Percentiles rank a stretch among this genome's conserved stretches.
Evolutionary conservation across 2,329 filamentous ascomycete species (phyloP).

Genomic region (Hymenoscyphus scutula): DNA sequence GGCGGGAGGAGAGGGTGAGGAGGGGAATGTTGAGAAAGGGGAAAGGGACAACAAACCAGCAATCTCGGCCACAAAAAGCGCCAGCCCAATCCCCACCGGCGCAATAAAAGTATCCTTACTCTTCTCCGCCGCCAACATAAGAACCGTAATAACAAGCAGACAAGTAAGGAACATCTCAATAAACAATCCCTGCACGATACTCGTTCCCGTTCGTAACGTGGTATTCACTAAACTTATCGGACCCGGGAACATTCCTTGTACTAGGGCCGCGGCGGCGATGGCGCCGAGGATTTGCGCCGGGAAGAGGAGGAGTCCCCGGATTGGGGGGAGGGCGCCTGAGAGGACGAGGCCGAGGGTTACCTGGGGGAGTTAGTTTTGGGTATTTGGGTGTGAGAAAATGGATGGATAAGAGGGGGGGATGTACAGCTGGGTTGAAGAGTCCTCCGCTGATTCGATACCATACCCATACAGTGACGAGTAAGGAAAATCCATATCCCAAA

Average conservation of each 20-base stretch:
- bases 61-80: conserved; percentile 57
- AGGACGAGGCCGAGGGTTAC: conserved; percentile 39
- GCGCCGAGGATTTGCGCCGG: conserved; percentile 34
- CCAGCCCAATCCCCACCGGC: conserved; percentile 68
- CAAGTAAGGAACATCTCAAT: conserved; percentile 48
- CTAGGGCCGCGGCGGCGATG: conserved; percentile 40
- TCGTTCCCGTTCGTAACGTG: conserved; percentile 39
- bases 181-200: conserved; percentile 44
- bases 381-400: conserved; percentile 8
- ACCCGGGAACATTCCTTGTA: conserved; percentile 43
- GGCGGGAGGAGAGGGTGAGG: neutral
- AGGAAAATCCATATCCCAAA: conserved; percentile 37
- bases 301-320: conserved; percentile 33
- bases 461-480: conserved; percentile 55
- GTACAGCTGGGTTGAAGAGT: conserved; percentile 37
- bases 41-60: conserved; percentile 18
- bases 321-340: conserved; percentile 32
- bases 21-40: neutral
- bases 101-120: conserved; percentile 70
- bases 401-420: neutral
- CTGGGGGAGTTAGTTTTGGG: conserved; percentile 18
- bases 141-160: conserved; percentile 46
- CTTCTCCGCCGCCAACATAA: conserved; percentile 64
- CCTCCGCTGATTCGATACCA: conserved; percentile 52
- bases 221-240: conserved; percentile 41